Base-by-base conservation (phyloP, 495 filamentous ascomycete species). In the Evansstolkia leycettana region DNA sequence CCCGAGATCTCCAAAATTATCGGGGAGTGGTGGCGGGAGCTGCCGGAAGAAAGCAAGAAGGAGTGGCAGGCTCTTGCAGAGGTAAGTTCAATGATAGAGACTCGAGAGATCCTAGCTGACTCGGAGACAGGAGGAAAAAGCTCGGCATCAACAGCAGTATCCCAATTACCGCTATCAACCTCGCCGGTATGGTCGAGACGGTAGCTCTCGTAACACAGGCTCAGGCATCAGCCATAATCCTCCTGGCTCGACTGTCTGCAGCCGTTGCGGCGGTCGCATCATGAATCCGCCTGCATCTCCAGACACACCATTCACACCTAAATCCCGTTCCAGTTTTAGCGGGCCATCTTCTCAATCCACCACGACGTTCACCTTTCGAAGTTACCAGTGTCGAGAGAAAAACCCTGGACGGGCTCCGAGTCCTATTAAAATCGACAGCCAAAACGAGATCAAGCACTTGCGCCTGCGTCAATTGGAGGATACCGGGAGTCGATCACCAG, bases 1-100 rank as follows among this genome's bases (percentile, higher is more conserved):
- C 90, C 90, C 4, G 87, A 98, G 33, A 94, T 98, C 39, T 96
- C 90, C 25, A 96, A 96, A 60, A 90, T 95, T 45, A 94, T 96
- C 48, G 90, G 92, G 28, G 80, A 88, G 49, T 78, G 85, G 70
- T 98, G 90, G 90, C 73, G 77, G 39, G 65, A 72, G 41, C 74
- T 86, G 42, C 63, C 78, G 3, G 66, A 79, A 20, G 76, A 83
- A n/a, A 68, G 73, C 17, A 94, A 93, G 58, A 72, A 75, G 26
- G 70, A 83, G 48, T 98, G 92, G 92, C 93, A 89, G 55, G 66
- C 65, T 38, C 70, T 94, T 10, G 92, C 90, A 42, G 86, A 93
- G 60, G 81, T 84, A 60, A 23, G 5, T 23, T n/a, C n/a, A n/a
- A n/a, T n/a, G n/a, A n/a, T n/a, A n/a, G n/a, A n/a, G n/a, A n/a